Base-by-base conservation (phyloP, 257 asterid genomes). In the Nicotiana obtusifolia region DNA sequence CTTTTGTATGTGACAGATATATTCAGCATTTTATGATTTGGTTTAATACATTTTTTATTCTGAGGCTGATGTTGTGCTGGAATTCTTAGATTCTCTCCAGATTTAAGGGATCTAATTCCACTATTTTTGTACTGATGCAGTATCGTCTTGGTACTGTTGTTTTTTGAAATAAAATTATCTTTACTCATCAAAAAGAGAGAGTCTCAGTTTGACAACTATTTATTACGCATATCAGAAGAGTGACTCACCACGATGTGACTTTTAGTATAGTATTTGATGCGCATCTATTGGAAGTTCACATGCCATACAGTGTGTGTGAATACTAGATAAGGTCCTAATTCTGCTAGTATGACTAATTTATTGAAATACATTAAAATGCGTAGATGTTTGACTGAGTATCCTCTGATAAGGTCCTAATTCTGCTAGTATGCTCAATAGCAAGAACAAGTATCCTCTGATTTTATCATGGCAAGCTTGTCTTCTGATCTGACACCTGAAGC, bases 361-460 rank as follows among this genome's bases (percentile, higher is more conserved):
- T 77, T 41, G 81, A 78, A 5, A 30, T 60, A 33, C 76, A 66
- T 86, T 84, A 54, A 82, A 78, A 75, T 22, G 26, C 78, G 83
- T 89, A 91, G 94, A 83, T 87, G 91, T 84, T 60, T 83, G 83
- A 87, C 54, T 19, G 62, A 71, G 54, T 78, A n/a, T n/a, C n/a
- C n/a, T n/a, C n/a, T n/a, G n/a, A n/a, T n/a, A n/a, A n/a, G n/a
- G n/a, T n/a, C n/a, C n/a, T n/a, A n/a, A n/a, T n/a, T n/a, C n/a
- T n/a, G n/a, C n/a, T n/a, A n/a, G n/a, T n/a, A n/a, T n/a, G n/a
- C 35, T 41, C 83, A 80, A 35, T 60, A 24, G 60, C 78, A 62
- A 68, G 79, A 77, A n/a, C 80, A 76, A 20, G 24, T 80, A 77
- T 84, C 83, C 75, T 80, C 28, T 47, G 67, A 78, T 66, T 82